Evolutionary conservation across 495 filamentous ascomycete species (phyloP), one percentile per base, ranked within the genome.

Genomic region (Apiosordaria backusii): DNA sequence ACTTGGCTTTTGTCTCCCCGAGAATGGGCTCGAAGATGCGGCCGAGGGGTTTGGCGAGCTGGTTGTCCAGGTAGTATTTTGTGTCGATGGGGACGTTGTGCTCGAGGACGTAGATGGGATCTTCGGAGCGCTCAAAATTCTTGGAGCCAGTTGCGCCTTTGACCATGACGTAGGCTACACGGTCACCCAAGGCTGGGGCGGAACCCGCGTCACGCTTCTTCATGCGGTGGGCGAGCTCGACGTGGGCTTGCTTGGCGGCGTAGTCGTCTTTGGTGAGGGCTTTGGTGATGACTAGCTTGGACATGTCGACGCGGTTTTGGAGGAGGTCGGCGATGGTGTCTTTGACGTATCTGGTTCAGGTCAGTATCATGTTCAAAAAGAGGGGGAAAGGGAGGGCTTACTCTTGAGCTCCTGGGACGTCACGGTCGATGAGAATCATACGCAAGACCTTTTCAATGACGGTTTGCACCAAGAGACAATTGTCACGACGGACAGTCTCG

Each of bases 221-320:
- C 95, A 99, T 99, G 22, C 96, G 89, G 69, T 92, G 86, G 0
- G 91, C 94, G 35, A 99, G 90, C 75, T 97, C 93, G 60, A 94
- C 90, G 77, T 99, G 95, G 0, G 95, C 95, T 79, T 98, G 95
- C 77, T 95, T 97, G 24, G 86, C 89, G 13, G 84, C 85, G 71
- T 99, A 99, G 64, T 77, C 79, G 24, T 84, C 81, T 75, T 98
- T 97, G 1, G 95, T 86, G 16, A 98, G 83, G 0, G 96, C 95
- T 78, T 99, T 99, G 10, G 95, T 99, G 75, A 99, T 99, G 75
- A 99, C 95, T 4, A 99, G 87, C 75, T 97, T 97, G 18, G 93
- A 97, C 93, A 99, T 96, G 81, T 99, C 95, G 73, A 99, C 80
- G 73, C 96, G 97, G 80, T 98, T 98, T 74, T 98, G 95, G 15